These are phyloP conservation scores for Malus hybrid DNA, from an alignment of 331 rosid species.

Conservation along the genomic window DNA sequence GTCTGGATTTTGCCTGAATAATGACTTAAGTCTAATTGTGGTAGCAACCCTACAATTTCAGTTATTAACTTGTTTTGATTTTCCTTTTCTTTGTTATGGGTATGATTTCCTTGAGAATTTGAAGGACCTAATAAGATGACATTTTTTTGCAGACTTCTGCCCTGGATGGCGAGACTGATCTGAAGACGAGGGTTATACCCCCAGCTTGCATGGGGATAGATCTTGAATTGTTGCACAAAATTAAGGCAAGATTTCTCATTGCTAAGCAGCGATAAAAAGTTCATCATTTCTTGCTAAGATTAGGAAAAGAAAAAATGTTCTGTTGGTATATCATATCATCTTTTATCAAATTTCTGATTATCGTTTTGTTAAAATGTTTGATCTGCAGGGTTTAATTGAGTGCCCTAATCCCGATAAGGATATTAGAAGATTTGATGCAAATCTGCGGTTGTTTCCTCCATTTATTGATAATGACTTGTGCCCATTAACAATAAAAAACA, in stretches of 20 bases:
- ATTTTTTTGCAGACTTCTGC: slow-evolving; percentile 72
- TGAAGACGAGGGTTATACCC: slow-evolving; percentile 86
- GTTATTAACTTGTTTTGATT: background rate
- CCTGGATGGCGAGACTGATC: slow-evolving; percentile 92
- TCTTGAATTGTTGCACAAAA: slow-evolving; percentile 82
- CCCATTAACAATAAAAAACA: slow-evolving; percentile 87
- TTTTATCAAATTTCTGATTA: background rate
- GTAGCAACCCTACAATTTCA: background rate
- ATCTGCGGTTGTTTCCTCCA: slow-evolving; percentile 90
- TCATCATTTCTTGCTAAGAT: background rate
- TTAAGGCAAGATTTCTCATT: slow-evolving; percentile 52
- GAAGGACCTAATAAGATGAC: slow-evolving; percentile 25
- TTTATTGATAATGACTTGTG: slow-evolving; percentile 91
- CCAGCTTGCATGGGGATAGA: slow-evolving; percentile 89
- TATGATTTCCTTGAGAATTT: slow-evolving; percentile 10
- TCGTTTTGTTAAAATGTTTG: background rate
- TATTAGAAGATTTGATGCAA: slow-evolving; percentile 92
- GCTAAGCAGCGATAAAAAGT: background rate
- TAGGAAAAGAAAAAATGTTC: slow-evolving; percentile 3
- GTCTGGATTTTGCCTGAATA: background rate
- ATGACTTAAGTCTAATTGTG: background rate
- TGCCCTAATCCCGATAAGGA: slow-evolving; percentile 89
- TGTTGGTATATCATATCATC: slow-evolving; percentile 12
- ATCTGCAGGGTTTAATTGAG: slow-evolving; percentile 85
- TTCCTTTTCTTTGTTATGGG: background rate